Evolutionary conservation across 2,329 filamentous ascomycete genomes (phyloP), one percentile per base, ranked within the genome.

Genomic region (Sporothrix curviconia): DNA sequence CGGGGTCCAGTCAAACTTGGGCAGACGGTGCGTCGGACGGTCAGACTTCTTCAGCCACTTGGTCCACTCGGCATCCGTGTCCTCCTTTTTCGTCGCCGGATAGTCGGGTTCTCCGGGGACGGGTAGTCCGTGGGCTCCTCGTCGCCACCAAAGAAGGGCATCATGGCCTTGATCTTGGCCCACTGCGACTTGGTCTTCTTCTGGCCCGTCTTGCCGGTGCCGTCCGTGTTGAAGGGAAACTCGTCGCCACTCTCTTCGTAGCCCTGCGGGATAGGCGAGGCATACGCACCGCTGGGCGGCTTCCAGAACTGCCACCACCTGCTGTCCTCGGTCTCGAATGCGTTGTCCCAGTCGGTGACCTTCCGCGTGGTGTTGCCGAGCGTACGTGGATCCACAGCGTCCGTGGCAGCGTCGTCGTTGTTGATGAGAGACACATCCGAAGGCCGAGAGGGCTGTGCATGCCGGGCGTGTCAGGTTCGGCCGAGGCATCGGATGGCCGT

Each of bases 31-130:
- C 0, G 89, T 95, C 17, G 92, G 90, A 37, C 94, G 86, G 60
- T 96, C 85, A 57, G 88, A 91, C 58, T 83, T 81, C 66, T 84
- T 86, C 52, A 97, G 75, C 72, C 92, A 96, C 60, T 85, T 87
- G 65, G 85, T 84, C 94, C 94, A 99, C 44, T 82, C 73, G 0
- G 89, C 84, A 50, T 83, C 79, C 8, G 79, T 80, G 43, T 85
- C 81, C 11, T 83, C 78, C 57, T 85, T 77, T 28, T 86, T 80
- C 36, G 80, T 74, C 62, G 76, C 72, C 7, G 82, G 77, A 59
- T 85, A 78, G 1, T 86, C 79, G 34, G 81, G 60, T 88, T 82
- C 66, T 81, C 84, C 0, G 87, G 83, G 2, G 75, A 59, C 0
- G 83, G 80, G 65, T 95, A 95, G 7, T 81, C 74, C 6, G 75